phyloP scores from a whole-genome alignment of 257 asterid species.

The Henckelia pumila region DNA sequence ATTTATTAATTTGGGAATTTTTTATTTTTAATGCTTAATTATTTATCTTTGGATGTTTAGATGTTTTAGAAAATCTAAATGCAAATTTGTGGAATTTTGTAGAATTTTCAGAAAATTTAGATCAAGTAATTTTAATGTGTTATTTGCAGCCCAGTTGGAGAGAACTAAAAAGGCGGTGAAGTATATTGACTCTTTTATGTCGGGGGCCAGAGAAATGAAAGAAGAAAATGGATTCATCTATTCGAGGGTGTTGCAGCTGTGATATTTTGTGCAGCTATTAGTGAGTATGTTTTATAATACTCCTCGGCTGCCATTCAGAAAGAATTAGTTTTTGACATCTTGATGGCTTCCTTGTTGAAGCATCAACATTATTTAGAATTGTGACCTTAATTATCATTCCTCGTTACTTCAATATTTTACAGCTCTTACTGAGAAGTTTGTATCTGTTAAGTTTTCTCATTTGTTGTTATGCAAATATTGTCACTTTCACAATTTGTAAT shows the following conservation, averaged over 20 bases:
- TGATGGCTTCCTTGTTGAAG: background rate
- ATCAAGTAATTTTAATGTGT: too few species aligned
- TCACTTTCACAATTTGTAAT: slow-evolving; percentile 13
- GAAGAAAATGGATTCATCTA: slow-evolving; percentile 99
- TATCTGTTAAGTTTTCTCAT: slow-evolving; percentile 16
- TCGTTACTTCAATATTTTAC: slow-evolving; percentile 12
- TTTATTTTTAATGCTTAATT: too few species aligned
- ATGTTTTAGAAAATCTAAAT: too few species aligned
- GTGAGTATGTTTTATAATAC: slow-evolving; percentile 68
- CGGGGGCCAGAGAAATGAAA: slow-evolving; percentile 99
- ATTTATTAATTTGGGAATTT: too few species aligned
- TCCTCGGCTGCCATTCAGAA: slow-evolving; percentile 8
- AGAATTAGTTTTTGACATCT: background rate
- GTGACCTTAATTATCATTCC: background rate
- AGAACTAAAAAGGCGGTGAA: slow-evolving; percentile 94
- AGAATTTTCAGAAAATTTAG: too few species aligned
- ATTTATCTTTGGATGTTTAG: too few species aligned
- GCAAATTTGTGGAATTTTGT: too few species aligned
- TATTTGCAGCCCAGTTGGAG: slow-evolving; percentile 96
- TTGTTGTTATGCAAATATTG: slow-evolving; percentile 2
- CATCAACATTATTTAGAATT: background rate
- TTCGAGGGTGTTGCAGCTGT: slow-evolving; percentile 99
- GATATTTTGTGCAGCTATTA: slow-evolving; percentile 96
- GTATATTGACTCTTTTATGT: slow-evolving; percentile 92
- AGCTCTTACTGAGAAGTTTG: slow-evolving; percentile 8